Conservation (phyloP, 1,284 basidiomycete genomes). For the Phenoliferia sp. region DNA sequence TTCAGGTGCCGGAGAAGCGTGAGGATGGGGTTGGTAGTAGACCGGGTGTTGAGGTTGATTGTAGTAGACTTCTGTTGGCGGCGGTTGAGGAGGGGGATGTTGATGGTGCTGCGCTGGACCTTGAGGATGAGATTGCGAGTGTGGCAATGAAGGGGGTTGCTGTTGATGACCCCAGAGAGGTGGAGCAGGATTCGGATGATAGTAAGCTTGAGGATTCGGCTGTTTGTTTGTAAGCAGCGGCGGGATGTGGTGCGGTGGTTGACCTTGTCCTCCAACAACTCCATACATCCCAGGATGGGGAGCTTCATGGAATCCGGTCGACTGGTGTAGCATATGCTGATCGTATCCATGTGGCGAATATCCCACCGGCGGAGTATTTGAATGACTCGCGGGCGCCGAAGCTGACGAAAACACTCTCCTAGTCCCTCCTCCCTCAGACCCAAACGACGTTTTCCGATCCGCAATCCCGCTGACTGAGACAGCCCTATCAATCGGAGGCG, state of each 20-base stretch:
- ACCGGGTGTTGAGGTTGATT: neutral
- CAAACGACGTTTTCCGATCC: neutral
- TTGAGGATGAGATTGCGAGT: neutral
- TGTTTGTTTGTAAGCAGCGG: neutral
- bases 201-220: no score
- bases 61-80: neutral
- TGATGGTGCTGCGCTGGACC: neutral
- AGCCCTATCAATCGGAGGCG: neutral
- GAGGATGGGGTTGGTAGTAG: neutral
- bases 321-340: neutral
- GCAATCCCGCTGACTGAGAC: neutral
- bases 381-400: neutral
- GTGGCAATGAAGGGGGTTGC: neutral
- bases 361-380: neutral
- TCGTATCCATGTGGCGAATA: neutral
- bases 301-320: no score
- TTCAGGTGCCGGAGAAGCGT: neutral
- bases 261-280: no score
- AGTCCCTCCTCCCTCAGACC: no score
- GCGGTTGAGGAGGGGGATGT: neutral
- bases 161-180: no score
- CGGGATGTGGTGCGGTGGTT: neutral
- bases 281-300: no score
- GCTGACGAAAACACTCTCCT: no score
- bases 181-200: neutral